phyloP scores from a whole-genome alignment of 768 basidiomycete species.

The Omphalotus guepiniiformis region DNA sequence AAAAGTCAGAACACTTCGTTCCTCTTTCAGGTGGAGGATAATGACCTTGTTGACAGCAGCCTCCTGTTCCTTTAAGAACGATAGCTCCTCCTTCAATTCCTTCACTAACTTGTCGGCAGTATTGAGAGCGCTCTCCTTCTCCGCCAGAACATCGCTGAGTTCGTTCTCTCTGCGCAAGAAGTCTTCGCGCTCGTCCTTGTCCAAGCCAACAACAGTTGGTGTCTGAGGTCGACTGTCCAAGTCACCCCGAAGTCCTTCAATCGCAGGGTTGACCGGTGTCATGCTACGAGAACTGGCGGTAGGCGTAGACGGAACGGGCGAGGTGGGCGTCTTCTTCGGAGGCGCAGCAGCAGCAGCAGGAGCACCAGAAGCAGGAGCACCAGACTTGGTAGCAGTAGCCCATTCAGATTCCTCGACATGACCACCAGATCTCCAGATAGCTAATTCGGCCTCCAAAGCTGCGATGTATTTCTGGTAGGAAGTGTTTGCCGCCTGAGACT shows the following conservation, averaged over 20 bases:
- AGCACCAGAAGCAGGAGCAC: conserved; percentile 29
- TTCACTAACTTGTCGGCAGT: conserved; percentile 83
- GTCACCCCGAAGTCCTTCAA: conserved; percentile 69
- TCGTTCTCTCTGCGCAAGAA: conserved; percentile 97
- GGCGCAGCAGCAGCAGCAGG: conserved; percentile 47
- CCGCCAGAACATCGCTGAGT: conserved; percentile 86
- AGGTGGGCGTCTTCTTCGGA: conserved; percentile 62
- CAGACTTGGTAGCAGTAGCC: conserved; percentile 65
- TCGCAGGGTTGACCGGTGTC: conserved; percentile 70
- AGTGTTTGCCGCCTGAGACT: conserved; percentile 83
- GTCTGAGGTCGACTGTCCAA: conserved; percentile 87
- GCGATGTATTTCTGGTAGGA: conserved; percentile 84
- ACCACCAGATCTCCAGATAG: conserved; percentile 85
- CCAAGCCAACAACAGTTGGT: conserved; percentile 81
- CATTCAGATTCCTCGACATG: conserved; percentile 81
- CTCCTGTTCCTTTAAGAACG: conserved; percentile 91
- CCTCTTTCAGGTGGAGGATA: too few species aligned
- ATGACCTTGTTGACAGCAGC: conserved; percentile 67
- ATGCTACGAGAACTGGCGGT: conserved; percentile 47
- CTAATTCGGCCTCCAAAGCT: conserved; percentile 86
- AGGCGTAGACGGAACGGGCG: conserved; percentile 52
- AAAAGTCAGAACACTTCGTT: not conserved
- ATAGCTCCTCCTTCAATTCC: conserved; percentile 85
- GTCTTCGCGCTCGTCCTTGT: conserved; percentile 96
- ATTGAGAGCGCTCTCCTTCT: conserved; percentile 79